A percentile compares a stretch with the other conserved stretches of the same genome.
Conservation (phyloP, 1,284 basidiomycete species). For the Exobasidium rhododendri region DNA sequence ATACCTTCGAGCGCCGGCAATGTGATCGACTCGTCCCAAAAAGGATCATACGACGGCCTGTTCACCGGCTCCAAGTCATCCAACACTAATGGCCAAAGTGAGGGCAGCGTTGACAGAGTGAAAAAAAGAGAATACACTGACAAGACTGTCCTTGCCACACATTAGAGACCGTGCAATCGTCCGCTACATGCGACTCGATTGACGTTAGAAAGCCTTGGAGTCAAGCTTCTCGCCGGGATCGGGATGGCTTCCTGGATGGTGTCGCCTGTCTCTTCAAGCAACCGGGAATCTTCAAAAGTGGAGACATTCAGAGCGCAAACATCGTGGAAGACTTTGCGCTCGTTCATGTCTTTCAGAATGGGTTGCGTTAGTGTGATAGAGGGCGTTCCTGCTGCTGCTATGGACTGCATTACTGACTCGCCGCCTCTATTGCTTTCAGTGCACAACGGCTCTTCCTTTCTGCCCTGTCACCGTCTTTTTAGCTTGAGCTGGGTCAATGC, state of each 20-base stretch:
- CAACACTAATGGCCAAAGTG: no score
- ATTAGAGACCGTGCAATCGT: no score
- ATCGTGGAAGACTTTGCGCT: not conserved
- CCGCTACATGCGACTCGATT: not conserved
- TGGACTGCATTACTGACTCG: not conserved
- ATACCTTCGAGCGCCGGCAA: not conserved
- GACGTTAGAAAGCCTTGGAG: conserved; percentile 1
- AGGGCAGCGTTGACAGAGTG: no score
- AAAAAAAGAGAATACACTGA: no score
- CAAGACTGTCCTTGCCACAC: no score
- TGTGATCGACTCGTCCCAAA: not conserved
- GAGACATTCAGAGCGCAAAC: not conserved
- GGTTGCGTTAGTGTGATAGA: not conserved
- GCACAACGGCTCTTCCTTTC: not conserved
- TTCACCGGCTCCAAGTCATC: no score
- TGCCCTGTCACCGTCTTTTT: conserved; percentile 5
- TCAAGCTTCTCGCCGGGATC: not conserved
- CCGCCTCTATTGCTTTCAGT: not conserved
- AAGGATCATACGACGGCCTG: no score
- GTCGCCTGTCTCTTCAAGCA: not conserved
- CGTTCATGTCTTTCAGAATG: not conserved
- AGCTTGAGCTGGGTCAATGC: not conserved
- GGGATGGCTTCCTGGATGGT: not conserved
- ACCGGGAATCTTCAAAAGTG: not conserved
- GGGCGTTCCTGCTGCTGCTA: no score